Percentiles rank a stretch among this genome's conserved stretches.
These are phyloP conservation scores for Lentinula guzmanii DNA, from an alignment of 768 basidiomycete genomes.

Conservation along the genomic window DNA sequence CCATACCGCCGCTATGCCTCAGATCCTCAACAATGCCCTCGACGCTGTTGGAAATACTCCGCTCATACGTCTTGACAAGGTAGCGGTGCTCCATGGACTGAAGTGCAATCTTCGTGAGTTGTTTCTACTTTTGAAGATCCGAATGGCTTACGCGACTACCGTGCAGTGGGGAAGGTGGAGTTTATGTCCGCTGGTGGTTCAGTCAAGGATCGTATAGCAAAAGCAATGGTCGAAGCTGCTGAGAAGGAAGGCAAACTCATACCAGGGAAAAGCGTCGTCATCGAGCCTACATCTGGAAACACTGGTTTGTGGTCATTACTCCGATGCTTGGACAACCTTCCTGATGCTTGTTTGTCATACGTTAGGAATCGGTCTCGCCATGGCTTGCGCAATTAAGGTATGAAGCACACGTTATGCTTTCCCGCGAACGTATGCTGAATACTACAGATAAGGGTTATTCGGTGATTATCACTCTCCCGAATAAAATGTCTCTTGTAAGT, in stretches of 20 bases:
- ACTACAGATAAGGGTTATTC: slow-evolving; percentile 87
- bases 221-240: slow-evolving; percentile 94
- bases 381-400: slow-evolving; percentile 94
- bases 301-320: slow-evolving; percentile 55
- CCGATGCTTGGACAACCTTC: neutral
- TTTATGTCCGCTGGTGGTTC: slow-evolving; percentile 89
- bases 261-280: slow-evolving; percentile 84
- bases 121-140: neutral
- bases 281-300: slow-evolving; percentile 94
- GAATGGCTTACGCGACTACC: neutral
- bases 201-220: slow-evolving; percentile 95
- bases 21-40: slow-evolving; percentile 71
- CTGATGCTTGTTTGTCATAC: neutral
- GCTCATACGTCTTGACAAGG: slow-evolving; percentile 77
- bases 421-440: slow-evolving; percentile 52
- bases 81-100: slow-evolving; percentile 67
- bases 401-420: slow-evolving; percentile 6
- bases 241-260: slow-evolving; percentile 82
- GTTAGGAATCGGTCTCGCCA: slow-evolving; percentile 85
- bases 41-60: slow-evolving; percentile 91
- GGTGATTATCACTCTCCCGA: slow-evolving; percentile 84
- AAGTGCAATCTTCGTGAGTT: slow-evolving; percentile 85
- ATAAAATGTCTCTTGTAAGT: slow-evolving; percentile 86
- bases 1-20: slow-evolving; percentile 15
- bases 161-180: slow-evolving; percentile 81